A percentile compares a stretch with the other conserved stretches of the same genome.
Evolutionary conservation across 495 filamentous ascomycete species (phyloP).

Genomic region (Durotheca rogersii): DNA sequence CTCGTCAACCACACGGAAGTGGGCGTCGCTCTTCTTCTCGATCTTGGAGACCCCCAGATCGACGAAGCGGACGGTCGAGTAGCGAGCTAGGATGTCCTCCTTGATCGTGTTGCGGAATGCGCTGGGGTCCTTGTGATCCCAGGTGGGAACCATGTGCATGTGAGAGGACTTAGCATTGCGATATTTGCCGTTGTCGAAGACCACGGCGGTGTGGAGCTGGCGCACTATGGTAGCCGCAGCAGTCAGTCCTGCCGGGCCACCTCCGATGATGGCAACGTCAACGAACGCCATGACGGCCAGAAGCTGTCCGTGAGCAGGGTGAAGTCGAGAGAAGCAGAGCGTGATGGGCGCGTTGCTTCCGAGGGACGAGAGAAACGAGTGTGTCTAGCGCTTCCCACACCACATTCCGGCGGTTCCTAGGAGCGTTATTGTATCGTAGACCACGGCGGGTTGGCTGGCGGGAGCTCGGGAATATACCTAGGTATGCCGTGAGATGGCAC

Average conservation of each 20-base stretch:
- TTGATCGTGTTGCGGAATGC: constrained; percentile 34
- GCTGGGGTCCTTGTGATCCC: constrained; percentile 40
- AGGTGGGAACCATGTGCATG: constrained; percentile 49
- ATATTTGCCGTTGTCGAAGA: constrained; percentile 48
- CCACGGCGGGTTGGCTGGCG: too few species aligned
- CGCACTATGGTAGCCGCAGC: constrained; percentile 47
- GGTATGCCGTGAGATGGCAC: too few species aligned
- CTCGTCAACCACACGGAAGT: constrained; percentile 34
- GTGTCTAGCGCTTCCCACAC: too few species aligned
- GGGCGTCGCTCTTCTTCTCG: constrained; percentile 17
- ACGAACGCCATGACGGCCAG: neutral
- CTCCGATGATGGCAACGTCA: constrained; percentile 54
- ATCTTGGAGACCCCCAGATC: constrained; percentile 32
- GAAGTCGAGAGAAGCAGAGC: too few species aligned
- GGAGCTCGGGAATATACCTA: too few species aligned
- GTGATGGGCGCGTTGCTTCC: too few species aligned
- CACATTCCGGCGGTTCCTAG: too few species aligned
- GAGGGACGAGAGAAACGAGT: too few species aligned
- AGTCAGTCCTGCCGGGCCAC: constrained; percentile 52
- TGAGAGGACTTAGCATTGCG: constrained; percentile 41
- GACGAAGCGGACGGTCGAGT: constrained; percentile 40
- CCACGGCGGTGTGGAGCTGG: constrained; percentile 38
- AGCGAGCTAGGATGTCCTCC: constrained; percentile 35
- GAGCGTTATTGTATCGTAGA: too few species aligned
- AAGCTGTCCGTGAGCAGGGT: too few species aligned